Evolutionary conservation across 331 rosid species (phyloP).

Genomic region (Pyracantha coccinea): DNA sequence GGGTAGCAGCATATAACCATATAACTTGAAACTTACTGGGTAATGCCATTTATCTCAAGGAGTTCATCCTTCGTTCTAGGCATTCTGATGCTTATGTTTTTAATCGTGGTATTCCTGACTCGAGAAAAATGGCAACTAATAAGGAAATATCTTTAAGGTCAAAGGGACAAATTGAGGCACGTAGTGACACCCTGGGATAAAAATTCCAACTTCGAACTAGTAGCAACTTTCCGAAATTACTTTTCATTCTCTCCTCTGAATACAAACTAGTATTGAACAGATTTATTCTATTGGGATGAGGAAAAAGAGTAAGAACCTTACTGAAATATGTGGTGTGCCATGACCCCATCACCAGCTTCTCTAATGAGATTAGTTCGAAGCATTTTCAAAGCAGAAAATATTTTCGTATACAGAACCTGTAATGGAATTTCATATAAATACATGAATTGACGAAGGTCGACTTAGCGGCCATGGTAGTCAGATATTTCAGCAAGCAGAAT

Average conservation of each 20-base stretch:
- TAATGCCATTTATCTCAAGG: conserved; percentile 73
- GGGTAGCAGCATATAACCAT: background rate
- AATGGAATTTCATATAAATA: background rate
- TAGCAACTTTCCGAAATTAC: background rate
- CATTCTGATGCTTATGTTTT: conserved; percentile 51
- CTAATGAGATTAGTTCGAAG: conserved; percentile 55
- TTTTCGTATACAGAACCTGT: conserved; percentile 63
- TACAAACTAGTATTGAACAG: background rate
- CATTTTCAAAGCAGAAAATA: conserved; percentile 18
- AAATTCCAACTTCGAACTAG: background rate
- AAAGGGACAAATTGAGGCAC: background rate
- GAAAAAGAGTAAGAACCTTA: conserved; percentile 21
- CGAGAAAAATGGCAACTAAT: conserved; percentile 15
- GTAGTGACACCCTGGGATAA: background rate
- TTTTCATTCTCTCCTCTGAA: background rate
- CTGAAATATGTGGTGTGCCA: conserved; percentile 88
- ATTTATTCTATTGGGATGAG: background rate
- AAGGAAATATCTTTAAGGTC: conserved; percentile 5
- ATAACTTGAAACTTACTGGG: conserved; percentile 48
- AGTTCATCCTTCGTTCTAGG: conserved; percentile 89
- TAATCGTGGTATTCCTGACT: conserved; percentile 56
- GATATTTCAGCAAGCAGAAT: conserved; percentile 8
- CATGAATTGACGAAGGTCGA: background rate
- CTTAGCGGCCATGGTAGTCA: background rate
- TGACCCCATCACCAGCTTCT: conserved; percentile 68